phyloP scores from a whole-genome alignment of 2,329 filamentous ascomycete genomes.

The Botrytis porri region DNA sequence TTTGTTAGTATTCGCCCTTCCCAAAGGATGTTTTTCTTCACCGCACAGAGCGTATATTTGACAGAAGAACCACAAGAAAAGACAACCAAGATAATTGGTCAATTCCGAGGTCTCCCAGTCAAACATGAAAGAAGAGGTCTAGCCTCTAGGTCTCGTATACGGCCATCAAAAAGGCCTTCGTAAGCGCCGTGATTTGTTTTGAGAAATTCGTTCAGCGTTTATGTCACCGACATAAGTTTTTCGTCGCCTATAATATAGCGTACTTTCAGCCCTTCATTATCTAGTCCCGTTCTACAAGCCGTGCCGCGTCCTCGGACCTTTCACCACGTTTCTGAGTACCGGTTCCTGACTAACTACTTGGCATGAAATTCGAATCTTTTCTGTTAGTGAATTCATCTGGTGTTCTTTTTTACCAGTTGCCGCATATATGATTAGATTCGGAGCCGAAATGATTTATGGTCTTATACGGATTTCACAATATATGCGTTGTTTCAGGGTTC shows the following conservation, averaged over 20 bases:
- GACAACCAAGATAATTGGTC: not conserved
- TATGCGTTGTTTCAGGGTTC: not conserved
- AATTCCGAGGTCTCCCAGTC: not conserved
- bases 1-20: not conserved
- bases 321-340: not conserved
- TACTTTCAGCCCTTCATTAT: not conserved
- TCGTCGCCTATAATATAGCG: too few relatives aligned
- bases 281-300: not conserved
- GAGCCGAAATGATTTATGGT: not conserved
- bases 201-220: not conserved
- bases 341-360: not conserved
- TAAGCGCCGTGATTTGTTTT: not conserved
- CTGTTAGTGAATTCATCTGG: not conserved
- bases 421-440: not conserved
- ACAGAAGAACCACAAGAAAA: not conserved
- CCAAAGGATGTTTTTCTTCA: not conserved
- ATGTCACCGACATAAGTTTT: not conserved
- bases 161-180: not conserved
- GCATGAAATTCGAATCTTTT: not conserved
- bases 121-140: not conserved
- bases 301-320: not conserved
- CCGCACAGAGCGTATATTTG: not conserved
- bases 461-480: not conserved
- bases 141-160: not conserved
- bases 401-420: too few relatives aligned